phyloP scores from a whole-genome alignment of 208 protist genomes.

The Wallacemonas collosoma region DNA sequence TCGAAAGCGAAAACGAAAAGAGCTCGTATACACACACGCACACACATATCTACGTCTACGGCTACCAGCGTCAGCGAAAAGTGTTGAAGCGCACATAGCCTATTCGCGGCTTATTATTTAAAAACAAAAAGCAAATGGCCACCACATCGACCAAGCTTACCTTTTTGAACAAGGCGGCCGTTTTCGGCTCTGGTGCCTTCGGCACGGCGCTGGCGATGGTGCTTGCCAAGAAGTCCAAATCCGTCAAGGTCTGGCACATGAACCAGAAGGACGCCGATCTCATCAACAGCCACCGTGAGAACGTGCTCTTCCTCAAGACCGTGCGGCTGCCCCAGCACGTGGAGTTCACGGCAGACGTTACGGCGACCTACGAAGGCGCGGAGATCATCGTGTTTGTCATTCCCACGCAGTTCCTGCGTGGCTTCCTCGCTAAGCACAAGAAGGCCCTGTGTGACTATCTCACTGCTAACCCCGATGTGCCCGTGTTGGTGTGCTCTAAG shows the following conservation, averaged over 20 bases:
- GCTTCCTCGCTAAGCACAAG: constrained; percentile 66
- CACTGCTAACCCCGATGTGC: constrained; percentile 36
- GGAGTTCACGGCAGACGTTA: constrained; percentile 57
- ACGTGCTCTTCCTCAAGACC: constrained; percentile 77
- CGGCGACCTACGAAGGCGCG: constrained; percentile 44
- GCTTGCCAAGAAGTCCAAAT: constrained; percentile 67
- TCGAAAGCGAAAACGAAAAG: no score
- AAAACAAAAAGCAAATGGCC: constrained; percentile 17
- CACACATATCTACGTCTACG: no score
- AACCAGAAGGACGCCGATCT: constrained; percentile 53
- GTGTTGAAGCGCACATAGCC: no score
- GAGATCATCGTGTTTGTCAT: constrained; percentile 86
- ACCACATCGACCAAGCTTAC: constrained; percentile 35
- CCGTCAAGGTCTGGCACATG: constrained; percentile 81
- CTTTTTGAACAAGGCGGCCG: constrained; percentile 57
- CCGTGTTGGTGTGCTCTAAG: constrained; percentile 79
- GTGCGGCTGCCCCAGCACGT: constrained; percentile 63
- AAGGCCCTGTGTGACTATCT: constrained; percentile 42
- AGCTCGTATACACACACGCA: no score
- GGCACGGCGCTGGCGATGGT: constrained; percentile 73
- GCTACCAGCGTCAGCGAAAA: no score
- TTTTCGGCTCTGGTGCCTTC: constrained; percentile 88
- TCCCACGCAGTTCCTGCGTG: constrained; percentile 85
- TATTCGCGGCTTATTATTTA: background rate
- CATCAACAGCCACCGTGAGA: constrained; percentile 78